These are phyloP conservation scores for Phytopythium kandeliae DNA, from an alignment of 352 stramenopile genomes.

Conservation along the genomic window DNA sequence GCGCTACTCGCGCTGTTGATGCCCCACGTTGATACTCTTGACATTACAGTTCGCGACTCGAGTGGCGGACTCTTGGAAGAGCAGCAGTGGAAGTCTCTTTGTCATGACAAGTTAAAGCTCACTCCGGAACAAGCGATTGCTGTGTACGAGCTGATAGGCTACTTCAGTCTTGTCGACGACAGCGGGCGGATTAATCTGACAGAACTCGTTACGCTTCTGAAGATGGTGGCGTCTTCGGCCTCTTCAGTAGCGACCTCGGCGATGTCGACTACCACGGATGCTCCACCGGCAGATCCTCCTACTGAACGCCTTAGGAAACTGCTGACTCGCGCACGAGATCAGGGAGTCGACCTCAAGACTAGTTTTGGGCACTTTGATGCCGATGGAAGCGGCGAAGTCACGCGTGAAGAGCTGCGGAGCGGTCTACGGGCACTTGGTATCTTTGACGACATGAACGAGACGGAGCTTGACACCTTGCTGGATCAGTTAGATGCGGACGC, in stretches of 20 bases:
- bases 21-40: slow-evolving; percentile 14
- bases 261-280: slow-evolving; percentile 2
- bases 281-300: slow-evolving; percentile 6
- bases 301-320: slow-evolving; percentile 12
- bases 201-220: slow-evolving; percentile 23
- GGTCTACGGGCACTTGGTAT: slow-evolving; percentile 41
- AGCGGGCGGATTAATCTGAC: slow-evolving; percentile 17
- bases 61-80: slow-evolving; percentile 4
- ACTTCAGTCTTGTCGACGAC: slow-evolving; percentile 21
- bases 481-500: slow-evolving; percentile 37
- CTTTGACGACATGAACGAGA: slow-evolving; percentile 35
- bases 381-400: slow-evolving; percentile 51
- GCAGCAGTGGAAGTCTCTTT: slow-evolving; percentile 30
- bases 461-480: slow-evolving; percentile 42
- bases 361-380: slow-evolving; percentile 72
- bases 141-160: slow-evolving; percentile 15
- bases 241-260: neutral
- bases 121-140: slow-evolving; percentile 14
- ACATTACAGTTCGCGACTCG: slow-evolving; percentile 5
- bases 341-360: slow-evolving; percentile 37
- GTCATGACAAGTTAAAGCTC: slow-evolving; percentile 23
- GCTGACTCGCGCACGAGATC: slow-evolving; percentile 25
- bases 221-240: slow-evolving; percentile 7
- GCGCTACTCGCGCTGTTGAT: slow-evolving; percentile 16
- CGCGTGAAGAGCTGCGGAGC: slow-evolving; percentile 39